Percentiles rank a stretch among this genome's conserved stretches.
These are phyloP conservation scores for Boletus rubroflammeus DNA, from an alignment of 768 basidiomycete species.

Conservation along the genomic window DNA sequence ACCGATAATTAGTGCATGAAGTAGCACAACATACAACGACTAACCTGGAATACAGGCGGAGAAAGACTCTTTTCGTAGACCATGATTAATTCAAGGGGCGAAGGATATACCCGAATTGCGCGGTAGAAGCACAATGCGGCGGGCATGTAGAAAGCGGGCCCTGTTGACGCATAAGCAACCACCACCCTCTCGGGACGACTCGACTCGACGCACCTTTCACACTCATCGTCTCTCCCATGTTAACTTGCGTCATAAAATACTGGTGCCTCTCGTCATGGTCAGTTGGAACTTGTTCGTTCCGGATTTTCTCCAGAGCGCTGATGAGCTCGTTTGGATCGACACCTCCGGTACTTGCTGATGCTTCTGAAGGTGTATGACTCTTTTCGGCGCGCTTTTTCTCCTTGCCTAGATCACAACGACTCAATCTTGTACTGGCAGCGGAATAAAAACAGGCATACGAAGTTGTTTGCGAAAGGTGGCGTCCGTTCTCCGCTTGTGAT, in stretches of 20 bases:
- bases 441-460: slow-evolving; percentile 49
- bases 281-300: slow-evolving; percentile 62
- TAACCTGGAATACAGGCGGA: slow-evolving; percentile 71
- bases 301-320: slow-evolving; percentile 62
- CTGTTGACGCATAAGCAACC: slow-evolving; percentile 38
- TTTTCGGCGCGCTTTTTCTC: slow-evolving; percentile 89
- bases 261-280: slow-evolving; percentile 76
- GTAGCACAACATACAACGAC: slow-evolving; percentile 9
- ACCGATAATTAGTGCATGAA: slow-evolving; percentile 7
- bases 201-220: slow-evolving; percentile 50
- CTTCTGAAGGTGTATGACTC: slow-evolving; percentile 47
- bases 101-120: slow-evolving; percentile 91
- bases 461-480: slow-evolving; percentile 82
- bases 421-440: not conserved
- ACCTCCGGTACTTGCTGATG: slow-evolving; percentile 20
- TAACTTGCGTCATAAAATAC: slow-evolving; percentile 90
- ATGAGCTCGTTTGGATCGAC: slow-evolving; percentile 53
- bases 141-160: slow-evolving; percentile 70
- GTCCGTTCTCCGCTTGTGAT: slow-evolving; percentile 90
- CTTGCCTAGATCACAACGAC: slow-evolving; percentile 54
- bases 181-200: not conserved
- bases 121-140: slow-evolving; percentile 91
- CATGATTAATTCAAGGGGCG: slow-evolving; percentile 88
- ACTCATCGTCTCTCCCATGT: slow-evolving; percentile 81
- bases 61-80: slow-evolving; percentile 94